A percentile compares a stretch with the other conserved stretches of the same genome.
Conservation (phyloP, 2,329 filamentous ascomycete genomes). For the Leptographium flavum region DNA sequence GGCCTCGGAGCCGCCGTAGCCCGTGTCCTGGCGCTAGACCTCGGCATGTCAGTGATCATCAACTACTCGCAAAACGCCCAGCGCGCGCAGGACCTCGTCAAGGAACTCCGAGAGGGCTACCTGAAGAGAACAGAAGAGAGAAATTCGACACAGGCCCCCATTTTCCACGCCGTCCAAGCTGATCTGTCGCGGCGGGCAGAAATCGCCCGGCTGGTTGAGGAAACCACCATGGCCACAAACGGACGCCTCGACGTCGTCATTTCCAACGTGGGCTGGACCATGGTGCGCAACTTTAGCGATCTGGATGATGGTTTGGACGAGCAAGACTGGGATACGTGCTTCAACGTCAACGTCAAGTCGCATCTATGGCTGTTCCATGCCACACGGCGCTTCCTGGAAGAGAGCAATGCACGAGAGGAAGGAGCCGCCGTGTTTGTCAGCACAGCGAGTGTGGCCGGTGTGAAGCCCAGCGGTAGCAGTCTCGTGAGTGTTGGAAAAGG, state of each 20-base stretch:
- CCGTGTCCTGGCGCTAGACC: conserved; percentile 49
- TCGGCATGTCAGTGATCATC: conserved; percentile 53
- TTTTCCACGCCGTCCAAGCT: conserved; percentile 42
- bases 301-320: conserved; percentile 39
- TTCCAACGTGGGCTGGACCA: conserved; percentile 54
- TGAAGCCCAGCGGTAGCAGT: conserved; percentile 47
- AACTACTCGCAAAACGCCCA: conserved; percentile 54
- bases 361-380: conserved; percentile 47
- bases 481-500: conserved; percentile 23
- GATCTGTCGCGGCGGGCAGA: conserved; percentile 49
- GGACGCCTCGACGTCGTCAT: conserved; percentile 59
- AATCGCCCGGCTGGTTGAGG: conserved; percentile 42
- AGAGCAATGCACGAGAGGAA: conserved; percentile 21
- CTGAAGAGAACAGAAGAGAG: not conserved
- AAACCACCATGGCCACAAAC: conserved; percentile 45
- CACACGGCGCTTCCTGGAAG: conserved; percentile 36
- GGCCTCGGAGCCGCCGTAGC: conserved; percentile 59
- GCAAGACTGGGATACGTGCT: conserved; percentile 44
- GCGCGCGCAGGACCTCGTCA: conserved; percentile 43
- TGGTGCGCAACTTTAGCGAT: conserved; percentile 27
- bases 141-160: not conserved
- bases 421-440: conserved; percentile 42
- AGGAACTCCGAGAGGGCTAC: conserved; percentile 27
- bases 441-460: conserved; percentile 49
- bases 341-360: conserved; percentile 47